Evolutionary conservation across 768 basidiomycete species (phyloP), one percentile per base, ranked within the genome.

Genomic region (Tulasnella sp.): DNA sequence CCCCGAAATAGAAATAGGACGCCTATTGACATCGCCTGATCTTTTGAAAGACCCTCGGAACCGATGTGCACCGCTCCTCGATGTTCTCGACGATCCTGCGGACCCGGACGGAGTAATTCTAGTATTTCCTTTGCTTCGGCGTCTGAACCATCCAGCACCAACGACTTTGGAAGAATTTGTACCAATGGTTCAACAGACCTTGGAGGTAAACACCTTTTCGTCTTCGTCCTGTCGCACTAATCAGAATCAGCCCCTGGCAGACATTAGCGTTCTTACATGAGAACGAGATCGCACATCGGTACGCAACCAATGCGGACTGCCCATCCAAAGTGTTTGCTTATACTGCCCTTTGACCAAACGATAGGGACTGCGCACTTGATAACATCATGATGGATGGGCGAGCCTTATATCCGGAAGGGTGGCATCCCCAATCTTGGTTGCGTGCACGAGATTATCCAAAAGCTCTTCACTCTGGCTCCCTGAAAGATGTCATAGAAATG

Each of bases 341-440:
- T n/a, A n/a, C n/a, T n/a, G n/a, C n/a, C n/a, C n/a, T n/a, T n/a
- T n/a, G 44, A 47, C 26, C 44, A 22, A 47, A 22, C 11, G 16
- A 14, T 22, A 72, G 72, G 22, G 72, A 72, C 40, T 72, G 72
- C 39, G 63, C 44, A 19, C 34, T 8, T 26, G 72, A 42, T 2
- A 72, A 72, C 37, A 72, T 72, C 14, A 40, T 72, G 72, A 72
- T 72, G 72, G 72, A 72, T 37, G 66, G 36, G 22, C 34, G 39
- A 19, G 72, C 63, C 5, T 1, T 72, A 22, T 72, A 39, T 47
- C 72, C 72, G 14, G 26, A 34, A 4, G 72, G 72, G 17, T 72
- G 63, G 40, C 72, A 72, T 35, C 65, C 72, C 11, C 72, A 72
- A 67, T 35, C 14, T 6, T 64, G 44, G 44, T 8, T 47, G 6